Base-by-base conservation (phyloP, 2,329 filamentous ascomycete genomes). In the Alternaria longipes region DNA sequence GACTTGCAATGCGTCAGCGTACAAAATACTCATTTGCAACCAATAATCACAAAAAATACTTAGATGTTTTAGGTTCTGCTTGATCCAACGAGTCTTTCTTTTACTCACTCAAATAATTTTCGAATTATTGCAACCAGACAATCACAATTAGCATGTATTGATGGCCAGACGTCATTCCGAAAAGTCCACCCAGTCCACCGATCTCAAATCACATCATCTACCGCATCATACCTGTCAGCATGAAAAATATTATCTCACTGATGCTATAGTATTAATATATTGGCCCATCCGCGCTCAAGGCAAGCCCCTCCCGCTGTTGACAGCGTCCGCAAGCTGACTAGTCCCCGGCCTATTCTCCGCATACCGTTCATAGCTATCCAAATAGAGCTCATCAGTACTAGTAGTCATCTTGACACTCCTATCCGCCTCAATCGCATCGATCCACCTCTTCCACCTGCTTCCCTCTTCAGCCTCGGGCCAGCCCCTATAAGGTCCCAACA, bases 381-480 rank as follows among this genome's bases (percentile, higher is more conserved):
- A 75, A 72, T 91, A 92, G 56, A 91, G 78, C 46, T 87, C 84
- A 65, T 89, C 86, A 3, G 81, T 83, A 73, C 90, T 92, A 22
- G 87, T 91, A 14, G 91, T 94, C 30, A 85, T 86, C 74, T 82
- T 83, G 8, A 94, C 84, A 61, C 88, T 85, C 34, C 84, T 82
- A 63, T 91, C 85, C 0, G 73, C 72, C 74, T 93, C 90, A 53
- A 94, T 84, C 0, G 91, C 91, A 30, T 87, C 83, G 6, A 92
- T 82, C 91, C 91, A 94, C 46, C 79, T 82, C 28, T 84, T 85
- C 89, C 89, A 92, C 7, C 91, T 83, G 62, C 83, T 87, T 1
- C 86, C 88, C 2, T 84, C 82, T 63, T 88, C 84, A 0, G 89
- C 85, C 24, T 88, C 86, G 1, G 86, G 85, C 89, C 90, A 93